Evolutionary conservation across 2,329 filamentous ascomycete species (phyloP), one percentile per base, ranked within the genome.

Genomic region (Trichoderma cornu-damae): DNA sequence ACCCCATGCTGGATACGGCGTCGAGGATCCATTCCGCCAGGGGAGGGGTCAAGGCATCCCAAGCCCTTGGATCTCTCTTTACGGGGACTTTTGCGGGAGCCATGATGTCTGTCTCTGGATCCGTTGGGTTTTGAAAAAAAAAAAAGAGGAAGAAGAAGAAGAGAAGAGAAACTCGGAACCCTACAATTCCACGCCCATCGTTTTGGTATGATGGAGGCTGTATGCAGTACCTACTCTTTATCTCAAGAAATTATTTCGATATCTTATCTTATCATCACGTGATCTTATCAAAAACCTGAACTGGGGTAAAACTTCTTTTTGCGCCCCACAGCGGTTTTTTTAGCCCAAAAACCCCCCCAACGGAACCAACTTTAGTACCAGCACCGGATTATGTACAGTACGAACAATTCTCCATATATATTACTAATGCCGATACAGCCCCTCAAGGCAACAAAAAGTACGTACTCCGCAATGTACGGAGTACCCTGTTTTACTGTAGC

Each of bases 1-100:
- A 96, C 60, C 90, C 90, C 86, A 94, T 93, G 62, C 86, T 84
- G 49, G 85, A 79, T 48, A 95, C 85, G 59, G 90, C 91, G 63
- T 95, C 89, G 54, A 94, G 77, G 57, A 94, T 84, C 90, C 92
- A 97, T 83, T 71, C 68, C 30, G 72, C 66, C n/a, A 77, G 67
- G 3, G 70, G 67, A 12, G 74, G 73, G 7, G 68, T 69, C 26
- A 77, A 68, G 5, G 66, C 63, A 52, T 69, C 68, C 75, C 75
- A 77, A 42, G 77, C 77, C 62, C 83, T 71, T 51, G 75, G 70
- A 56, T 79, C 76, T 68, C 75, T 75, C 71, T 77, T 79, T 30
- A 61, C 62, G 9, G 64, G 63, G 20, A 60, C 61, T 58, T 71
- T 73, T 64, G 61, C 65, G 9, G 70, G 62, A 50, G 68, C 67